Evolutionary conservation across 2,329 filamentous ascomycete species (phyloP).

Genomic region (Macrophomina pseudophaseolina): DNA sequence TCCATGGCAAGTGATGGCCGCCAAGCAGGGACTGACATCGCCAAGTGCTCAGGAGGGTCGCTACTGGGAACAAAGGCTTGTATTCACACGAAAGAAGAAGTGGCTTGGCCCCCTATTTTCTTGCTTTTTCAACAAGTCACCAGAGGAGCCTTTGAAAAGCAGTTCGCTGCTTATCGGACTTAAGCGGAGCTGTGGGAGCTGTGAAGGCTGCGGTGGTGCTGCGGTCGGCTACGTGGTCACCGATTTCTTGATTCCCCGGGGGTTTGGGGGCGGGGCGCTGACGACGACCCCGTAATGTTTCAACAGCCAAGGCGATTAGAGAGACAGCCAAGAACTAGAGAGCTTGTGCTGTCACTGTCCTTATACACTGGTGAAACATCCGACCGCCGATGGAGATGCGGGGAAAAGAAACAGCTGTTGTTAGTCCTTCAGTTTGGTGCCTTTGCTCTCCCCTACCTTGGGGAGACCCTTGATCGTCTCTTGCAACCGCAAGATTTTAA

Average conservation of each 20-base stretch:
- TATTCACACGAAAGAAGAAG: neutral
- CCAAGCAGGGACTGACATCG: neutral
- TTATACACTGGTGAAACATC: conserved; percentile 11
- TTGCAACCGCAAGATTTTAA: neutral
- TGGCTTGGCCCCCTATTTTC: too few relatives aligned
- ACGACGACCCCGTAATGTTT: conserved; percentile 1
- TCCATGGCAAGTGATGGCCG: neutral
- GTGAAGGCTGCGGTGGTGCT: neutral
- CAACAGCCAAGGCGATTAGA: conserved; percentile 3
- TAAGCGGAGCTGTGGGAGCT: too few relatives aligned
- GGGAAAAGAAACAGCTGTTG: neutral
- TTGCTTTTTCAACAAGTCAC: too few relatives aligned
- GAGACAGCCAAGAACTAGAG: neutral
- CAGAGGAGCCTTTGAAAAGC: too few relatives aligned
- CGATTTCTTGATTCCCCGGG: too few relatives aligned
- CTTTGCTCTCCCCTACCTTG: neutral
- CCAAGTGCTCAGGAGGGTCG: conserved; percentile 1
- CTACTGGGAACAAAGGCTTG: neutral
- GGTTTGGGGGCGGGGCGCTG: neutral
- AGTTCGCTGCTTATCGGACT: too few relatives aligned
- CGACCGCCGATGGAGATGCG: neutral
- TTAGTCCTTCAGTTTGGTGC: neutral
- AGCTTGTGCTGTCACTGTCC: neutral
- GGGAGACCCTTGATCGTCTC: neutral
- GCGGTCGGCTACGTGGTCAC: neutral